Base-by-base conservation (phyloP, 768 basidiomycete genomes). In the Mycena galopus region DNA sequence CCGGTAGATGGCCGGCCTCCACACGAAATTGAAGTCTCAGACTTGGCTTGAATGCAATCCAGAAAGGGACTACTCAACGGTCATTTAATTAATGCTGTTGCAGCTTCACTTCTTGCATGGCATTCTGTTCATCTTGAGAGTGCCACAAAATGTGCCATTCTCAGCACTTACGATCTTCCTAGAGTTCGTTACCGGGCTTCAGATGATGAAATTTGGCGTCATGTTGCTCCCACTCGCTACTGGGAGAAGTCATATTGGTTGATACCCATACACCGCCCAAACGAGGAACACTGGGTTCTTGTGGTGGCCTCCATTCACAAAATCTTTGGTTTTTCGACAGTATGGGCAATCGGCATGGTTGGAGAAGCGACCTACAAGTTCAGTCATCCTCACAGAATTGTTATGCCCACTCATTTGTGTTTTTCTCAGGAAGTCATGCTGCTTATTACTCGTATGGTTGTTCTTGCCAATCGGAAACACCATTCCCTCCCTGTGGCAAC, bases 211-310 rank as follows among this genome's bases (percentile, higher is more conserved):
- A n/a, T n/a, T n/a, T n/a, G n/a, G 33, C 0, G 66, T 74, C 0
- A 19, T 84, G 81, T 55, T 65, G 4, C 39, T 53, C 0, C 66
- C 2, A 71, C 71, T 0, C 29, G 63, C 21, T 86, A 79, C 60
- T 85, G 84, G 83, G 19, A 12, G 0, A 82, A 80, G 57, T 51
- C 75, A 14, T 5, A 75, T 0, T 86, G 85, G 84, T 80, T 86
- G 12, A 44, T 86, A 11, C 85, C 83, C 0, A 82, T 86, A 17
- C 83, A 86, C 58, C 67, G 77, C 1, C 71, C 51, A 0, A 2
- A 4, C 4, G 69, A 73, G 4, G 61, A 75, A 1, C 83, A 86
- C 72, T 86, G 81, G 81, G 81, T 84, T 0, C 69, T 83, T 37
- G 81, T 79, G 64, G 74, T 74, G 9, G 74, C 78, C 0, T 64